Evolutionary conservation across 2,329 filamentous ascomycete species (phyloP), one percentile per base, ranked within the genome.

Genomic region (Aureobasidium namibiae): DNA sequence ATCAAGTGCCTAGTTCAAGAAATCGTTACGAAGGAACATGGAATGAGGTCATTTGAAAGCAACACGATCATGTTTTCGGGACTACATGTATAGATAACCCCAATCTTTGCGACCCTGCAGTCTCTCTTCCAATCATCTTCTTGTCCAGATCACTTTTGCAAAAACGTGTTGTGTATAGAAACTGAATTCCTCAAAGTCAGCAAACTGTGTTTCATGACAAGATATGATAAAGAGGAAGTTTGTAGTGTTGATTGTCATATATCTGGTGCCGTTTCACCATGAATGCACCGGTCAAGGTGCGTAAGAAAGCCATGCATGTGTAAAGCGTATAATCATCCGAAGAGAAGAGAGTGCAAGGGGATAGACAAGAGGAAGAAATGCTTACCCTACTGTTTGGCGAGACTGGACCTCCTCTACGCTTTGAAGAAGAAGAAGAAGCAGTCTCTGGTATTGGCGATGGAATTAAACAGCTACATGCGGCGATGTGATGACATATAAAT

Each of bases 221-320:
- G 29, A 31, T 31, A 10, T 31, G 29, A 31, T n/a, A 34, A 33
- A 52, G 13, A 36, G 7, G 9, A 14, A n/a, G 2, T 23, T 42
- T 33, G 14, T 7, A n/a, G 4, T 31, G 29, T 31, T 31, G 6
- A 16, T 45, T 36, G 53, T 56, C 53, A 56, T 45, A 45, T 56
- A 31, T 56, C 53, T 44, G 36, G 77, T 79, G 87, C 85, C 85
- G 78, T 78, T 71, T 75, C 76, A 77, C 75, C 75, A 78, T 68
- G 67, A 69, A 65, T 72, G 70, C 67, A 63, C 68, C 70, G 69
- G 83, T 83, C 84, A 80, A 78, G 77, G 81, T 78, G 68, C 67
- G 87, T 90, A 85, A 60, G 88, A 87, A 89, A 90, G 87, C 86
- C 87, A 91, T 91, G 88, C 87, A 90, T 90, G 86, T 87, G 53